A percentile compares a stretch with the other conserved stretches of the same genome.
phyloP scores from a whole-genome alignment of 2,329 filamentous ascomycete genomes.

The Claviceps paspali region DNA sequence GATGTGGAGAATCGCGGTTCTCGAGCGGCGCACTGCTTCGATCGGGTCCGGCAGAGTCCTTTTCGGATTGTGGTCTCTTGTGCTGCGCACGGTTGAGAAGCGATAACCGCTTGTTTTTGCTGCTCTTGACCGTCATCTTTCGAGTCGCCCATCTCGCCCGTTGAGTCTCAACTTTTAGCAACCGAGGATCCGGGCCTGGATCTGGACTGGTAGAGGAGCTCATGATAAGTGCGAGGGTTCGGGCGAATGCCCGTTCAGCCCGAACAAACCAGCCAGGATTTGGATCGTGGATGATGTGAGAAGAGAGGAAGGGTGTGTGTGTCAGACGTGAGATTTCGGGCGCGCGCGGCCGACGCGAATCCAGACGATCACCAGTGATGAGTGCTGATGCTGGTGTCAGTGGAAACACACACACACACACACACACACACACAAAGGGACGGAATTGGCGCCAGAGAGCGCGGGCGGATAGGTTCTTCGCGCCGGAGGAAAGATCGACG shows the following conservation, averaged over 20 bases:
- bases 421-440: not conserved
- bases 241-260: constrained; percentile 25
- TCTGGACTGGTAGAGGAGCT: constrained; percentile 16
- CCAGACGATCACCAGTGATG: not conserved
- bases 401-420: not conserved
- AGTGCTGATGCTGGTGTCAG: not conserved
- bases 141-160: constrained; percentile 94
- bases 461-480: not conserved
- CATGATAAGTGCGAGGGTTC: constrained; percentile 20
- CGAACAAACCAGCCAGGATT: constrained; percentile 22
- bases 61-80: constrained; percentile 48
- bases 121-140: constrained; percentile 61
- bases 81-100: constrained; percentile 64
- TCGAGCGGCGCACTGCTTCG: constrained; percentile 13
- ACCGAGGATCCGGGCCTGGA: constrained; percentile 11
- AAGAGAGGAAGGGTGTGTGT: constrained; percentile 1
- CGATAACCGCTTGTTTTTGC: constrained; percentile 63
- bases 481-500: not conserved
- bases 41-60: constrained; percentile 39
- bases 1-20: constrained; percentile 14
- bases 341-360: constrained; percentile 5
- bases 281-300: constrained; percentile 5
- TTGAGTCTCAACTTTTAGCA: constrained; percentile 34
- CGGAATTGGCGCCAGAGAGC: not conserved
- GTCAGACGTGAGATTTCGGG: not conserved